Evolutionary conservation across 2,329 filamentous ascomycete genomes (phyloP).

Genomic region (Ophiosphaerella korrae): DNA sequence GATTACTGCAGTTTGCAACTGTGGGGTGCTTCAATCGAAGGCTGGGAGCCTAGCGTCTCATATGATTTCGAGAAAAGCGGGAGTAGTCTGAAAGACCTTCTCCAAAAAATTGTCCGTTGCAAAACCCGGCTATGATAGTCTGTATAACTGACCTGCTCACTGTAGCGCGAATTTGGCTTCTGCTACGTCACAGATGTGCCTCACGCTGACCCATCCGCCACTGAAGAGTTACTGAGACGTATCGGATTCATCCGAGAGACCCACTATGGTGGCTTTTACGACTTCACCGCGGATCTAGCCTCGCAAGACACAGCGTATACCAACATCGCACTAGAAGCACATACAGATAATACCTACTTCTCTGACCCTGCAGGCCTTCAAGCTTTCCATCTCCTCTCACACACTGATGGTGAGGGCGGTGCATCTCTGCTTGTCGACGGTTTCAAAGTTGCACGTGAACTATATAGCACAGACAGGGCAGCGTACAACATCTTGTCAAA

Average conservation of each 20-base stretch:
- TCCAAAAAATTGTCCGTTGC: constrained; percentile 63
- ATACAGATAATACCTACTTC: constrained; percentile 97
- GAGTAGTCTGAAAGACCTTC: constrained; percentile 53
- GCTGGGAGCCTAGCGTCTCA: constrained; percentile 5
- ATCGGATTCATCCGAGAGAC: constrained; percentile 89
- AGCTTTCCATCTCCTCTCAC: constrained; percentile 88
- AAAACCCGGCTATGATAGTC: not conserved
- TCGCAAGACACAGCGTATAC: constrained; percentile 93
- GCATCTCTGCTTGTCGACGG: constrained; percentile 84
- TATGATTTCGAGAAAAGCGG: not conserved
- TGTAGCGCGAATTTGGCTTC: constrained; percentile 73
- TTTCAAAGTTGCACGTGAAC: constrained; percentile 70
- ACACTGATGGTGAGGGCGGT: constrained; percentile 73
- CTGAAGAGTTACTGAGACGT: constrained; percentile 73
- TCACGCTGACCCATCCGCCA: constrained; percentile 64
- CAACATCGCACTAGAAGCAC: constrained; percentile 76
- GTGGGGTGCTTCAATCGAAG: constrained; percentile 42
- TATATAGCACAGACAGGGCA: constrained; percentile 60
- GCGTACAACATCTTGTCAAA: constrained; percentile 64
- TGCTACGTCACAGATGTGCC: constrained; percentile 70
- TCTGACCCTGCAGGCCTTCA: constrained; percentile 89
- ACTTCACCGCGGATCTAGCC: constrained; percentile 87
- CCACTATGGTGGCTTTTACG: constrained; percentile 85
- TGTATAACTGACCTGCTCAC: constrained; percentile 10
- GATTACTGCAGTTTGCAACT: constrained; percentile 40